phyloP scores from a whole-genome alignment of 225 moss, liverwort and hornwort species.

The Bryum argenteum region DNA sequence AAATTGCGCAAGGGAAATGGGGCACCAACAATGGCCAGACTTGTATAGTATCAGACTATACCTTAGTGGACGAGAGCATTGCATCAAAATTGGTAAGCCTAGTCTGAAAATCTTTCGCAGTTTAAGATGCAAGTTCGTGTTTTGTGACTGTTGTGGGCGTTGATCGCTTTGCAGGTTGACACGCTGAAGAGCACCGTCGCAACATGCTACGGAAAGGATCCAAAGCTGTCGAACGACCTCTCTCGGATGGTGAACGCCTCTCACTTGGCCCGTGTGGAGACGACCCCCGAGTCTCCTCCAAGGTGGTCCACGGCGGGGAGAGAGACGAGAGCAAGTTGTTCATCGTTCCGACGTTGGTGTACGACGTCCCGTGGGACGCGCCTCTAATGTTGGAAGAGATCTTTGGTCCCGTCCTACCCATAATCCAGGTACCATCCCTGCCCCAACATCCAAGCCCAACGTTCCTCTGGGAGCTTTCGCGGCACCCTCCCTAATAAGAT shows the following conservation, averaged over 20 bases:
- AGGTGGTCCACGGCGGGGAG: slow-evolving; percentile 54
- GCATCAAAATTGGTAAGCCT: slow-evolving; percentile 50
- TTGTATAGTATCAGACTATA: slow-evolving; percentile 68
- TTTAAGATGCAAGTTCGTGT: no score
- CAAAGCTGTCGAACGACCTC: slow-evolving; percentile 43
- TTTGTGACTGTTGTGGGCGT: background rate
- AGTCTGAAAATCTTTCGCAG: background rate
- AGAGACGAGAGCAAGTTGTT: slow-evolving; percentile 40
- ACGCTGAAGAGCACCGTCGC: slow-evolving; percentile 38
- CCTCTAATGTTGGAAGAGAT: slow-evolving; percentile 57
- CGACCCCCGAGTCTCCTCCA: slow-evolving; percentile 43
- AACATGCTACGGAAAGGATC: slow-evolving; percentile 54
- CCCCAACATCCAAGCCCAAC: no score
- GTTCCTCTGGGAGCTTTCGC: no score
- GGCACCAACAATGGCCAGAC: slow-evolving; percentile 68
- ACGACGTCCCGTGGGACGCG: slow-evolving; percentile 35
- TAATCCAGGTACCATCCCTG: slow-evolving; percentile 41
- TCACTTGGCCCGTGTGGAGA: slow-evolving; percentile 45
- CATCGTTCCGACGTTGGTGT: slow-evolving; percentile 51
- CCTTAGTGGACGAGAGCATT: slow-evolving; percentile 66
- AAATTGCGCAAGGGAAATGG: slow-evolving; percentile 64
- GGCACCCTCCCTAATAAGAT: no score
- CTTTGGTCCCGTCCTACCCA: slow-evolving; percentile 56
- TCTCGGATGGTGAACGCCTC: slow-evolving; percentile 47
- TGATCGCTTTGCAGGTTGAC: slow-evolving; percentile 40